Evolutionary conservation across 1,284 basidiomycete species (phyloP), one percentile per base, ranked within the genome.

Genomic region (Pyrrhoderma noxium): DNA sequence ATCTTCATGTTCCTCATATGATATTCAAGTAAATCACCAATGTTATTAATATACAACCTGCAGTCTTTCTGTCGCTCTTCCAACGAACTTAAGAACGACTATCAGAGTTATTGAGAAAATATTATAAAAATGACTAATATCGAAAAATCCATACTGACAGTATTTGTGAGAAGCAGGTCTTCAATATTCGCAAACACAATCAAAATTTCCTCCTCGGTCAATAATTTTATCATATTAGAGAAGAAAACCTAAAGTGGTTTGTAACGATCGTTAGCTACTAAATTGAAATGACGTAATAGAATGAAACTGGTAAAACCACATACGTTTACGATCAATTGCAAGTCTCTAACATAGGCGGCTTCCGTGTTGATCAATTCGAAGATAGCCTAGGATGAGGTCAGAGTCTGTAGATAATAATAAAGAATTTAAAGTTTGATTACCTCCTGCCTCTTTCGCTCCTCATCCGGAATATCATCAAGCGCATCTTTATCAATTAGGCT

Each of bases 131-230:
- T 8, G 44, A 55, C 47, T 39, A 49, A 47, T 21, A 53, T 42
- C 25, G 51, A 13, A 27, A 9, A 36, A 16, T 48, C 13, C 14
- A 3, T 4, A 62, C 77, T 55, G 59, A 89, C 87, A 16, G 90
- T 93, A 61, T 94, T 93, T 49, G 81, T 85, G 22, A 95, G 69
- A 7, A 95, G 71, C 50, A 95, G 85, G 58, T 94, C 92, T 62
- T 97, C 93, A 23, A 97, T 76, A 60, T 97, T 97, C 13, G 89
- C 89, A 62, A 98, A 98, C 27, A 98, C 84, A 43, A 88, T 88
- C 0, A 78, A 82, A 14, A 85, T 75, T 2, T 88, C 89, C 62
- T 90, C 90, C 49, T 75, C 73, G 13, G 88, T 84, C n/a, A 97
- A 70, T 19, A 89, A 62, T 0, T 77, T 68, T 44, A 94, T 68